Evolutionary conservation across 768 basidiomycete genomes (phyloP).

Genomic region (Fistulinella prunicolor): DNA sequence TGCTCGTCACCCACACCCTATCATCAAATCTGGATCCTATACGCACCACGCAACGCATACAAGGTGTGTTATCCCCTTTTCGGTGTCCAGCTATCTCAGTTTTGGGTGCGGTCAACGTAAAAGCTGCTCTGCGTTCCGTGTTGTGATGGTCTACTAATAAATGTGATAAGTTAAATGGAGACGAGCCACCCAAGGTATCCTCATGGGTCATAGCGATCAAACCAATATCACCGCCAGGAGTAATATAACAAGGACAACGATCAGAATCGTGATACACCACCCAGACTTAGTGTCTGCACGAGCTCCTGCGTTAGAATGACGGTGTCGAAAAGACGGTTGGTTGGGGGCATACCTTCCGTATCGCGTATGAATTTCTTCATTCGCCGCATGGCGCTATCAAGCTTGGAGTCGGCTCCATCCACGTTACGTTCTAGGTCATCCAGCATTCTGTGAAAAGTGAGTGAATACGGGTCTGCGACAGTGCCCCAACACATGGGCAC

Average conservation of each 20-base stretch:
- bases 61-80: background rate
- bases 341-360: conserved; percentile 57
- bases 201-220: conserved; percentile 28
- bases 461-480: conserved; percentile 3
- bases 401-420: conserved; percentile 62
- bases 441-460: conserved; percentile 63
- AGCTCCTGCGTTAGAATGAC: background rate
- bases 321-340: background rate
- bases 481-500: background rate
- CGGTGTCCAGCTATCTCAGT: background rate
- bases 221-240: conserved; percentile 79
- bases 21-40: background rate
- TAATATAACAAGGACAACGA: conserved; percentile 72
- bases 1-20: background rate
- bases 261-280: conserved; percentile 86
- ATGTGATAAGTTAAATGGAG: conserved; percentile 16
- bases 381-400: conserved; percentile 60
- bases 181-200: conserved; percentile 7
- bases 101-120: background rate
- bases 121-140: background rate
- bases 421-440: conserved; percentile 75
- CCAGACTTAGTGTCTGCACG: conserved; percentile 75
- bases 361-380: conserved; percentile 82
- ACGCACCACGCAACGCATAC: background rate
- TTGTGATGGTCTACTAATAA: conserved; percentile 1